phyloP scores from a whole-genome alignment of 176 grass and related monocot genomes.

The Bothriochloa decipiens region DNA sequence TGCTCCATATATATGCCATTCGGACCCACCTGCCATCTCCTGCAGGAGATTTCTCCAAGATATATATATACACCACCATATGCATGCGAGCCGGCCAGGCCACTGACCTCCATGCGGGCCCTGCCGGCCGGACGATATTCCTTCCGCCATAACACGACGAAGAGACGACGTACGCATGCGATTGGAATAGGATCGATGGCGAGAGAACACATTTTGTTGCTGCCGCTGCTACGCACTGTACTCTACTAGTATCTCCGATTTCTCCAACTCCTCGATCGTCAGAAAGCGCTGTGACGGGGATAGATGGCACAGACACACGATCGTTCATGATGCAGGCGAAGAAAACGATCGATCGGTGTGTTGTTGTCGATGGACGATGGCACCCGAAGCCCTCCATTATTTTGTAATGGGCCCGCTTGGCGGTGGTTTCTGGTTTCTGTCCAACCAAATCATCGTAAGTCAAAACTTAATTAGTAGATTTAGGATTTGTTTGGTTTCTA shows the following conservation, averaged over 20 bases:
- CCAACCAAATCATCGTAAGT: too few species aligned
- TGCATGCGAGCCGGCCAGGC: not conserved
- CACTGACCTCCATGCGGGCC: slow-evolving; percentile 22
- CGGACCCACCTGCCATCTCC: slow-evolving; percentile 18
- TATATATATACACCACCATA: not conserved
- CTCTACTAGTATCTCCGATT: not conserved
- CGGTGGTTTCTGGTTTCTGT: too few species aligned
- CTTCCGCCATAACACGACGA: slow-evolving; percentile 37
- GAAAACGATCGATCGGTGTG: not conserved
- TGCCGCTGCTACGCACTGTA: not conserved
- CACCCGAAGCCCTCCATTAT: not conserved
- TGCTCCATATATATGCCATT: too few species aligned
- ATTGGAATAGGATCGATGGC: not conserved
- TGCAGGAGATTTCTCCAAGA: not conserved
- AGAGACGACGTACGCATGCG: slow-evolving; percentile 21
- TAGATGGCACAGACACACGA: not conserved
- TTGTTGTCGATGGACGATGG: not conserved
- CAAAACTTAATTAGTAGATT: too few species aligned
- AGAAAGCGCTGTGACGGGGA: slow-evolving; percentile 15
- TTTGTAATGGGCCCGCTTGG: too few species aligned
- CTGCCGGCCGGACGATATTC: slow-evolving; percentile 30
- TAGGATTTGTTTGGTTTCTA: too few species aligned
- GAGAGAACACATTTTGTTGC: not conserved
- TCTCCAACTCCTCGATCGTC: not conserved
- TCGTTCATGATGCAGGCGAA: not conserved